Evolutionary conservation across 495 filamentous ascomycete genomes (phyloP), one percentile per base, ranked within the genome.

Genomic region (Podospora fimiseda): DNA sequence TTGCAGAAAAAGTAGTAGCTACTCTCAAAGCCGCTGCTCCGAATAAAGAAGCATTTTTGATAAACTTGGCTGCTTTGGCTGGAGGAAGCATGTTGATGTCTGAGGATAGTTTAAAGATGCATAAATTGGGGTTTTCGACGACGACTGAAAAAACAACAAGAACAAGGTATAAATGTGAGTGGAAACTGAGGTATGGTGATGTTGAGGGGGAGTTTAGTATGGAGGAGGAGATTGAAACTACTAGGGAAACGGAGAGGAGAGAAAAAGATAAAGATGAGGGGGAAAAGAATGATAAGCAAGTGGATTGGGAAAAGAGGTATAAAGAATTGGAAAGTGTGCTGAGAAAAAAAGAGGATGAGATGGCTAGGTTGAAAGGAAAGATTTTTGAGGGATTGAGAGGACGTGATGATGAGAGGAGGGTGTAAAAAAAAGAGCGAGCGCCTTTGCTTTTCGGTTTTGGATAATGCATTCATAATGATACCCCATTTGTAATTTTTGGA

Each of bases 11-110:
- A 16, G 70, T 79, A 1, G 60, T 80, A 13, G 67, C 72, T 21
- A 74, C 70, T 49, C 60, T 81, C 19, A 59, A 69, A 14, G 61
- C 60, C 2, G 61, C 72, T 19, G 71, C 74, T 0, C 60, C 62
- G 0, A 73, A 63, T 13, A 71, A 71, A 7, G 69, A 78, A 58
- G 68, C 70, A 0, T 81, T 80, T 50, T 59, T 81, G 6, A 79
- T 80, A 27, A 80, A 80, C 52, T 58, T 80, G 0, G 64, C 73
- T 1, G 75, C 75, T 11, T 63, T 81, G 37, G 72, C 67, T 8
- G 77, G 78, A 3, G 74, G 73, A 4, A 68, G 64, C 30, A 55
- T 70, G 6, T 52, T 80, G 42, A 72, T 77, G 64, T 61, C 58
- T 3, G 57, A 60, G 7, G 61, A 58, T 19, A 58, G 53, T 27